Evolutionary conservation across 345 rosid genomes (phyloP), one percentile per base, ranked within the genome.

Genomic region (Melaleuca alternifolia): DNA sequence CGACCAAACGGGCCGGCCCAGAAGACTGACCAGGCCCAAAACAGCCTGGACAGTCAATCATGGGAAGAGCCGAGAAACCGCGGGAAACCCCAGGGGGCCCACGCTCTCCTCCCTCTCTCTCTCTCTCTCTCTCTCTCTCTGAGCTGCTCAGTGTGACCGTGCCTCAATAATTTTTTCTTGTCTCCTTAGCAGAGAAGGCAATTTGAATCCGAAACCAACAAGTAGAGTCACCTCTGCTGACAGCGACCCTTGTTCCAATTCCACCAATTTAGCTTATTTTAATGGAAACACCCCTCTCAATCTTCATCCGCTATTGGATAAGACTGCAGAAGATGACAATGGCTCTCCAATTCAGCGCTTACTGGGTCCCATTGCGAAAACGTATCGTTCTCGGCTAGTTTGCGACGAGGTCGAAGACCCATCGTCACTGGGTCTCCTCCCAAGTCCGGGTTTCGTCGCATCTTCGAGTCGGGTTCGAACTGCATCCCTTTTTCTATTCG

Each of bases 171-270:
- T 11, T 16, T 11, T 4, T 37, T 9, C 79, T 6, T 2, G 51
- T 26, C 83, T 44, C 84, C 91, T 87, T 87, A 5, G 30, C 83
- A n/a, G 56, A 11, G 87, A 91, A 87, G 94, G 94, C 77, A 86
- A 90, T 21, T 85, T 82, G 87, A 77, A 87, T 18, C 48, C 33
- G 54, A 12, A 51, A 3, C 86, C 26, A 61, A 87, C 87, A 41
- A 57, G 51, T n/a, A n/a, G 15, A 14, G 46, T 1, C 44, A 30
- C 44, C 8, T 11, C 16, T 28, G 44, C 52, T 33, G 86, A 87
- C 50, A 79, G n/a, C 86, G 89, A 26, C 77, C 50, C 71, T 21
- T 14, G 51, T 15, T 46, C 46, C 21, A 0, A 6, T 30, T 30
- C 77, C 46, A 30, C 54, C 24, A 20, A 30, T 20, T 65, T 65